phyloP scores from a whole-genome alignment of 2,329 filamentous ascomycete species.

The Grosmannia clavigera region DNA sequence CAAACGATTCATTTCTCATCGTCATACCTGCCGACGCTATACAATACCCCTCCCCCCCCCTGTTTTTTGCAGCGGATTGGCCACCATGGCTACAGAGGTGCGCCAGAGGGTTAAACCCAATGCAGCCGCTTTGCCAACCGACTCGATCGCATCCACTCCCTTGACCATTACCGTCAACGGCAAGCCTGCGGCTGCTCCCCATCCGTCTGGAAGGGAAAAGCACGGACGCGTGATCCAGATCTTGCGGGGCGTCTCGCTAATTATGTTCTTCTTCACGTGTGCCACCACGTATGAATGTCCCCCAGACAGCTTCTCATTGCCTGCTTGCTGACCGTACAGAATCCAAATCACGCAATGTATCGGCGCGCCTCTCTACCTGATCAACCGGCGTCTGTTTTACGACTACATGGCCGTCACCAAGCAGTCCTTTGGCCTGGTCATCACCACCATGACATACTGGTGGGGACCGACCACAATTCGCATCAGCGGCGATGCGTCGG shows the following conservation, averaged over 20 bases:
- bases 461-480: constrained; percentile 77
- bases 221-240: constrained; percentile 38
- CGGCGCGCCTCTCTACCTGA: constrained; percentile 61
- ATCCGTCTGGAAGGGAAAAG: constrained; percentile 43
- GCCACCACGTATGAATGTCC: constrained; percentile 31
- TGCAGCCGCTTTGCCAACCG: constrained; percentile 13
- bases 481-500: constrained; percentile 72
- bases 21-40: background rate
- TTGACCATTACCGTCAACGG: constrained; percentile 7
- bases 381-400: constrained; percentile 69
- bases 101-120: constrained; percentile 19
- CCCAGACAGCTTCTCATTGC: background rate
- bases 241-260: constrained; percentile 38
- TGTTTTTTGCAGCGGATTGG: constrained; percentile 7
- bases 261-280: constrained; percentile 38
- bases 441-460: constrained; percentile 71
- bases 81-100: constrained; percentile 21
- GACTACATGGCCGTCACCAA: constrained; percentile 82
- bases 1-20: background rate
- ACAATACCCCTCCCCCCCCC: background rate
- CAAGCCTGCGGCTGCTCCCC: constrained; percentile 16
- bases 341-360: constrained; percentile 63
- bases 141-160: constrained; percentile 11
- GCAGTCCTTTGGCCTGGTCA: constrained; percentile 65
- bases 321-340: constrained; percentile 21